Evolutionary conservation across 768 basidiomycete genomes (phyloP).

Genomic region (Kwoniella sp.): DNA sequence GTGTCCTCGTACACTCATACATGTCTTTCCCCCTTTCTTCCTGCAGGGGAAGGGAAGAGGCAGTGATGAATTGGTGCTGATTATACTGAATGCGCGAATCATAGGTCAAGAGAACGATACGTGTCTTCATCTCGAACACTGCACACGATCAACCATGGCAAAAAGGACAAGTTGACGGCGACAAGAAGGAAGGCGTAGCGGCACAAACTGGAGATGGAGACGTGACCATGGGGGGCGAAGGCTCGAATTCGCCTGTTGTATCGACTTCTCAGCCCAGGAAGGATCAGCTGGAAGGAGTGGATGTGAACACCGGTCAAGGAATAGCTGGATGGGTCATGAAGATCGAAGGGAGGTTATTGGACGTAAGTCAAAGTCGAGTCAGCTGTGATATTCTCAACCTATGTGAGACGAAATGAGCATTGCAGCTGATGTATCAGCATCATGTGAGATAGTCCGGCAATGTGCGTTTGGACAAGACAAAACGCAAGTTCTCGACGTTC

Average conservation of each 20-base stretch:
- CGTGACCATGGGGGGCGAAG: slow-evolving; percentile 23
- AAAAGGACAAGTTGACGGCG: slow-evolving; percentile 52
- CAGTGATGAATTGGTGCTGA: no score
- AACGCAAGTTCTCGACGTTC: slow-evolving; percentile 80
- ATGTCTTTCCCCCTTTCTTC: no score
- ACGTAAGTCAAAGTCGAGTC: slow-evolving; percentile 56
- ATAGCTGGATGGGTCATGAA: slow-evolving; percentile 86
- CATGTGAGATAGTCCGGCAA: slow-evolving; percentile 46
- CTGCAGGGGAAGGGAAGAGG: no score
- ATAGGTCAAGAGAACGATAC: slow-evolving; percentile 77
- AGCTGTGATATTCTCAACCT: neutral
- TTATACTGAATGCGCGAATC: no score
- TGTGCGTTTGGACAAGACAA: slow-evolving; percentile 48
- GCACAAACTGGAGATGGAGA: slow-evolving; percentile 30
- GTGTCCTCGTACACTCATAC: neutral
- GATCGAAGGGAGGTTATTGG: slow-evolving; percentile 80
- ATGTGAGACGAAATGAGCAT: neutral
- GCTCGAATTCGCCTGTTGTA: neutral
- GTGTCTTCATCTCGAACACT: slow-evolving; percentile 85
- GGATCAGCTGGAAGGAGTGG: slow-evolving; percentile 41
- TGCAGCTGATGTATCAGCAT: no score
- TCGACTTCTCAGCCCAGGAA: neutral
- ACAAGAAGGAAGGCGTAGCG: slow-evolving; percentile 3
- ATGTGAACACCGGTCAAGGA: slow-evolving; percentile 81
- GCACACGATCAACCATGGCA: slow-evolving; percentile 87